Base-by-base conservation (phyloP, 2,329 filamentous ascomycete genomes). In the Cladorrhinum sp. region DNA sequence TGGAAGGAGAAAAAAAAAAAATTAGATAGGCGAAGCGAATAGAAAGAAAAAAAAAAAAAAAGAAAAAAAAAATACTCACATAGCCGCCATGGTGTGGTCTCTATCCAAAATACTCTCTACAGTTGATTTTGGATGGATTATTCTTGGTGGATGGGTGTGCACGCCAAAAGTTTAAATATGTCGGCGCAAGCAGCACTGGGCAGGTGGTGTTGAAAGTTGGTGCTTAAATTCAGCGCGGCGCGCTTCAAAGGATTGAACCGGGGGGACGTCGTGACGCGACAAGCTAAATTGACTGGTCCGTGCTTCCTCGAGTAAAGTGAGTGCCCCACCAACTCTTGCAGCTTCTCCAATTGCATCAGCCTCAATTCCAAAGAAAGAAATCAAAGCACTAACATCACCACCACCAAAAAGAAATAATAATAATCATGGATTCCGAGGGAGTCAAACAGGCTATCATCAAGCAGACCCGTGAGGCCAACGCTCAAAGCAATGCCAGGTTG, bases 401-500 rank as follows among this genome's bases (percentile, higher is more conserved):
- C 49, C 16, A 30, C 48, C 62, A 36, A 16, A 30, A 30, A 36
- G 59, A 62, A 57, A 66, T 69, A 58, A 65, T n/a, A n/a, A n/a
- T n/a, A 65, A 68, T 66, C 73, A 87, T 86, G 85, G 82, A 86
- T 64, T 86, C 84, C 72, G 80, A 78, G 66, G 72, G 75, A 58
- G 76, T 83, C 73, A 88, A 86, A 78, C 77, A 82, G 75, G 81
- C 79, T 73, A 82, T 91, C 61, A 84, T 89, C 72, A 81, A 84
- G 75, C 85, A 89, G 74, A 78, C 90, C 65, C 82, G 83, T 72
- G 74, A 82, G 65, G 85, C 90, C 75, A 79, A 84, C 64, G 86
- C 86, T 74, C 79, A 90, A 67, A 80, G 79, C 69, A 92, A 92
- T 69, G 88, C 88, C 51, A 83, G 85, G 65, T 79, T 82, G 66